Conservation (phyloP, 2,329 filamentous ascomycete genomes). For the Aspergillus ruber region DNA sequence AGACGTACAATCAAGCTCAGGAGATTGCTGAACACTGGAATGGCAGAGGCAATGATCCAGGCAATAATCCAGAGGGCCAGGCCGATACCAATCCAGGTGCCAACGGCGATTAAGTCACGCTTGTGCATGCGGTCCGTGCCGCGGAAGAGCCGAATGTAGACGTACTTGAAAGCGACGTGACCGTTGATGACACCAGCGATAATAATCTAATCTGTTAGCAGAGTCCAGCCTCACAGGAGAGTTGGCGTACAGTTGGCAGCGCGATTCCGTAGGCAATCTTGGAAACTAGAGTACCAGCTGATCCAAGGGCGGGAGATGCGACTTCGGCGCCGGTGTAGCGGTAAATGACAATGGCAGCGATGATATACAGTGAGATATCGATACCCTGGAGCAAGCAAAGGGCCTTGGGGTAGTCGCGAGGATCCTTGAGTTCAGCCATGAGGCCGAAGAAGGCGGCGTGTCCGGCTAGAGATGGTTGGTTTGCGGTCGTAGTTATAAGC, state of each 20-base stretch:
- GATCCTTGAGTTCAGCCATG: conserved; percentile 58
- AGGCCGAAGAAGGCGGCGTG: conserved; percentile 65
- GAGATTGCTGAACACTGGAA: conserved; percentile 63
- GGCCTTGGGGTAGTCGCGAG: conserved; percentile 56
- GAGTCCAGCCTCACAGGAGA: background rate
- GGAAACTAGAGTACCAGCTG: conserved; percentile 49
- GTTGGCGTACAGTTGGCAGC: conserved; percentile 50
- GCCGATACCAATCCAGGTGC: conserved; percentile 55
- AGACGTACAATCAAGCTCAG: conserved; percentile 51
- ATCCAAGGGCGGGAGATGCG: conserved; percentile 60
- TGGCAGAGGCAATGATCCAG: conserved; percentile 62
- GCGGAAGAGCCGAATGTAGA: conserved; percentile 59
- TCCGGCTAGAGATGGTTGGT: conserved; percentile 44
- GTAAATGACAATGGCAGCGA: conserved; percentile 64
- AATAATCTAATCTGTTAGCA: conserved; percentile 44
- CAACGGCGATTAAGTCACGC: conserved; percentile 45
- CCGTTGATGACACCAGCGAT: conserved; percentile 66
- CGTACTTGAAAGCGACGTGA: conserved; percentile 59
- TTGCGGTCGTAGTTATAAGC: conserved; percentile 27
- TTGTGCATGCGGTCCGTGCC: conserved; percentile 52
- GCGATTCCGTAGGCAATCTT: conserved; percentile 65
- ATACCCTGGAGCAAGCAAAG: conserved; percentile 55
- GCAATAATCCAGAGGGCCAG: conserved; percentile 53
- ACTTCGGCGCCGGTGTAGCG: conserved; percentile 57
- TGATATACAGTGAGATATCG: conserved; percentile 57